phyloP scores from a whole-genome alignment of 1,139 yeast genomes.

The Debaryomyces sp. region DNA sequence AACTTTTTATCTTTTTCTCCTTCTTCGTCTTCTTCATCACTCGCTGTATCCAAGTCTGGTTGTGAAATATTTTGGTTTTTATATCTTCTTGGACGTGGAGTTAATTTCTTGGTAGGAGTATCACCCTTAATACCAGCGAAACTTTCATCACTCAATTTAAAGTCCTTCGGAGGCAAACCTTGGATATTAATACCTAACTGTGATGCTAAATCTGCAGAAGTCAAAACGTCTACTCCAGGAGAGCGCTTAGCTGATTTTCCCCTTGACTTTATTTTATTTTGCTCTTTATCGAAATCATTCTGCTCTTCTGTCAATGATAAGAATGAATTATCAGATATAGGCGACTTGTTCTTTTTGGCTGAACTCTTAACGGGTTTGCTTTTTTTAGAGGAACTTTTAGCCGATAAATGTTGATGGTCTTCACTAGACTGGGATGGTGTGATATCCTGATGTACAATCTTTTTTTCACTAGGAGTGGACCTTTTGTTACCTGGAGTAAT shows the following conservation, averaged over 20 bases:
- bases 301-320: conserved; percentile 22
- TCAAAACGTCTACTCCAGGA: background rate
- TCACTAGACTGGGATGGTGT: background rate
- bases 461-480: conserved; percentile 11
- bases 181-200: conserved; percentile 32
- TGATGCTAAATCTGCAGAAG: conserved; percentile 21
- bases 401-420: background rate
- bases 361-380: conserved; percentile 6
- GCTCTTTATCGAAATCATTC: conserved; percentile 24
- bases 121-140: background rate
- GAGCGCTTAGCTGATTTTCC: conserved; percentile 8
- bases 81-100: background rate
- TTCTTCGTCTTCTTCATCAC: conserved; percentile 13
- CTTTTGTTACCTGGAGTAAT: conserved; percentile 12
- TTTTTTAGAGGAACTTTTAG: background rate
- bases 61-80: background rate
- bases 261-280: conserved; percentile 18
- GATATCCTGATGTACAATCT: background rate
- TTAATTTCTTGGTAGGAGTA: background rate
- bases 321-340: conserved; percentile 11
- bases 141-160: conserved; percentile 8
- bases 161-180: conserved; percentile 19
- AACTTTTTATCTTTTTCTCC: conserved; percentile 11
- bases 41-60: background rate
- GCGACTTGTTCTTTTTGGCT: background rate